phyloP scores from a whole-genome alignment of 2,329 filamentous ascomycete species.

The Aspergillus sp. region DNA sequence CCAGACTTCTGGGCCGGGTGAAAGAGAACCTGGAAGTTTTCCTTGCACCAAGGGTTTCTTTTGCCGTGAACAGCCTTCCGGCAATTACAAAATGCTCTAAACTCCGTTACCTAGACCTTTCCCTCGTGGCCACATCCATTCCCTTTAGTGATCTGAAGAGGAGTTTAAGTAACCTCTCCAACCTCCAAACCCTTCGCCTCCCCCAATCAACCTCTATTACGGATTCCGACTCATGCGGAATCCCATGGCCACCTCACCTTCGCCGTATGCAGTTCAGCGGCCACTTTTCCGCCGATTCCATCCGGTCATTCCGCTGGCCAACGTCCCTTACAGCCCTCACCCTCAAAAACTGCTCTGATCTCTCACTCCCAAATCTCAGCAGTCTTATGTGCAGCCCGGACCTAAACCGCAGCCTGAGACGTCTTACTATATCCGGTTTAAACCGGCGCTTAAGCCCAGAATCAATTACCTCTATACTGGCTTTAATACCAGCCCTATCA shows the following conservation, averaged over 20 bases:
- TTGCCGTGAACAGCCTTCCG: slow-evolving; percentile 59
- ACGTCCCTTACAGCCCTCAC: slow-evolving; percentile 25
- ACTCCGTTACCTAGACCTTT: slow-evolving; percentile 53
- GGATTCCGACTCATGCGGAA: slow-evolving; percentile 9
- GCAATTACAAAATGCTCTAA: slow-evolving; percentile 56
- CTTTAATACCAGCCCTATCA: slow-evolving; percentile 25
- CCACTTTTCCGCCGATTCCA: slow-evolving; percentile 24
- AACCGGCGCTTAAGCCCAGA: slow-evolving; percentile 27
- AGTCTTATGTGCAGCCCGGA: slow-evolving; percentile 25
- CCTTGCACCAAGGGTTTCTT: slow-evolving; percentile 57
- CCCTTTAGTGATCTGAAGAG: slow-evolving; percentile 51
- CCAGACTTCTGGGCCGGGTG: slow-evolving; percentile 55
- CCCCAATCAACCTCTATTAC: slow-evolving; percentile 33
- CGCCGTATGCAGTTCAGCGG: slow-evolving; percentile 20
- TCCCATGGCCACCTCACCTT: slow-evolving; percentile 29
- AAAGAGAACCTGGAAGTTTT: slow-evolving; percentile 55
- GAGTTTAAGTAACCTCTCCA: slow-evolving; percentile 47
- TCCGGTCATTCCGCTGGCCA: slow-evolving; percentile 30
- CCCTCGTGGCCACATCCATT: slow-evolving; percentile 53
- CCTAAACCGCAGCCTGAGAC: slow-evolving; percentile 20
- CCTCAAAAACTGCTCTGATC: slow-evolving; percentile 25
- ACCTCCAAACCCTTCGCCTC: slow-evolving; percentile 48
- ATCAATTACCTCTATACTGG: slow-evolving; percentile 26
- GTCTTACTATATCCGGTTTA: slow-evolving; percentile 24
- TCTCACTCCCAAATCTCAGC: slow-evolving; percentile 23